Evolutionary conservation across 768 basidiomycete species (phyloP), one percentile per base, ranked within the genome.

Genomic region (Xanthoconium stramineum): DNA sequence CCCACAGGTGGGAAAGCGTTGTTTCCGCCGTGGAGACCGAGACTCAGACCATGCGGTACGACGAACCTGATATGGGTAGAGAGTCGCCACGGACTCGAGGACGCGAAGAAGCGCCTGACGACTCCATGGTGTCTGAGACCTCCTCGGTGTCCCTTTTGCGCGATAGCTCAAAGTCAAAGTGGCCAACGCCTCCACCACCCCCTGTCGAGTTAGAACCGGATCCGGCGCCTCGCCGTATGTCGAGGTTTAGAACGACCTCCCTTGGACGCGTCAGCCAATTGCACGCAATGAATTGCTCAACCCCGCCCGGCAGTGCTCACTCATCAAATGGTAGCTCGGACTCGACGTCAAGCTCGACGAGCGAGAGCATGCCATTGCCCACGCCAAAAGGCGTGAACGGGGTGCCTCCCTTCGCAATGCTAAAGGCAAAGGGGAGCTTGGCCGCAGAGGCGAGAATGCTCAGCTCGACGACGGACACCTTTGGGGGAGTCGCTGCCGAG

Each of bases 251-350:
- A 35, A 60, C 66, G 36, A 61, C 70, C 2, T 73, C 72, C 1
- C 57, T 72, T 8, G 66, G 61, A 9, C 70, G 66, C 19, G 55
- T 70, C 47, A 61, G 50, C 32, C 68, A 68, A 5, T 47, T 68
- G 36, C 67, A 69, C 14, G 54, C 56, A 9, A 57, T 60, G 57
- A 39, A 36, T 13, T n/a, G 53, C 11, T 9, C 47, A 73, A 72
- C 77, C 5, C 82, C 83, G 8, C 83, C 83, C 7, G 69, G 78
- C 37, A 77, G 77, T 55, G 78, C 79, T 13, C 75, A 76, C 33
- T 83, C 76, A 53, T 61, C 68, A 0, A 64, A 54, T 8, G 52
- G 53, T n/a, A 79, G 76, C 47, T 72, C 72, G 17, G 74, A 70
- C 9, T 64, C 74, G 32, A 59, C 50, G 28, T 74, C 71, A 3